Evolutionary conservation across 345 rosid species (phyloP), one percentile per base, ranked within the genome.

Genomic region (Lepidium sativum): DNA sequence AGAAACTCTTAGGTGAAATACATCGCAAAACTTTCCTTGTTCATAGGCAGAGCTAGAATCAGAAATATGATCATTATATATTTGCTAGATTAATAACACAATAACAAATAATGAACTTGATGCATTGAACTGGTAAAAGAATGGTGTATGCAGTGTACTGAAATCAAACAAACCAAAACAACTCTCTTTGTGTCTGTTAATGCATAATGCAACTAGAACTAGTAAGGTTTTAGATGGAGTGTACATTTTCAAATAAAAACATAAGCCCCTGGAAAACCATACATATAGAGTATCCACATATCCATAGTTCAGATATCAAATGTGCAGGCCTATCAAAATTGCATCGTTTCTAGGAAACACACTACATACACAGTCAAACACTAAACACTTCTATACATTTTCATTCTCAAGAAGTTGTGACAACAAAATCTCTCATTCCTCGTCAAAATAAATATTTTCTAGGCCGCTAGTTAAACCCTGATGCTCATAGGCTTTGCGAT

Each of bases 21-120:
- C 56, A 18, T 90, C 89, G 47, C 99, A 94, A 73, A 77, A 94
- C 42, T 71, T 83, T 51, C 91, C 95, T 74, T 94, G 95, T 50
- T 90, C 97, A 56, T 77, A 94, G 53, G 80, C 72, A 76, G 82
- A 75, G 54, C 99, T 91, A 76, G 3, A 63, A 45, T 25, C 57
- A 67, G 21, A 67, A 27, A 44, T 18, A 57, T 1, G 52, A 45
- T 29, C 52, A 48, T 49, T 12, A 63, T 42, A 42, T 27, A 50
- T 49, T 32, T 14, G 42, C 43, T 65, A 52, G 37, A 51, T 14
- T 12, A 21, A 60, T 32, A 6, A 43, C 4, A 53, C 13, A 43
- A 41, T 34, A 49, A 35, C n/a, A 18, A 60, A n/a, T n/a, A n/a
- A 10, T 51, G 39, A 50, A 54, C 18, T 18, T 38, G 34, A 45